A percentile compares a stretch with the other conserved stretches of the same genome.
Conservation (phyloP, 2,329 filamentous ascomycete species). For the Fusarium oligoseptatum region DNA sequence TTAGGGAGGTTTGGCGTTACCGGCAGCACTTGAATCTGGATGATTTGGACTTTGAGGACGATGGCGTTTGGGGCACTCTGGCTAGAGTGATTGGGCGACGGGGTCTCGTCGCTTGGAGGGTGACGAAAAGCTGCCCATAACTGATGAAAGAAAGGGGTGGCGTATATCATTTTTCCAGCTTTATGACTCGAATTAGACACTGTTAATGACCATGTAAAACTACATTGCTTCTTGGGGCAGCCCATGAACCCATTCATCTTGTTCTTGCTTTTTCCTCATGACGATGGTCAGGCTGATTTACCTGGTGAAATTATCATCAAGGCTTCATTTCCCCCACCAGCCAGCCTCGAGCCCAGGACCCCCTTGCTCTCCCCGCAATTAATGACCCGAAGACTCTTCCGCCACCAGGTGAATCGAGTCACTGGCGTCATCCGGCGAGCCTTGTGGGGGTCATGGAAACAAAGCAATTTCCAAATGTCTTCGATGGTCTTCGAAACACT, state of each 20-base stretch:
- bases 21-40: constrained; percentile 80
- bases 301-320: neutral
- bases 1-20: constrained; percentile 79
- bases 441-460: constrained; percentile 14
- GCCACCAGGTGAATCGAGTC: constrained; percentile 5
- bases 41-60: constrained; percentile 83
- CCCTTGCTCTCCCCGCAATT: constrained; percentile 25
- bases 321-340: constrained; percentile 21
- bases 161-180: constrained; percentile 16
- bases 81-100: constrained; percentile 74
- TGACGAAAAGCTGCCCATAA: constrained; percentile 70
- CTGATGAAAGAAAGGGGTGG: constrained; percentile 31
- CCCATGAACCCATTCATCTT: constrained; percentile 16
- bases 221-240: constrained; percentile 20
- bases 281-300: constrained; percentile 1
- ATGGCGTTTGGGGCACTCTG: constrained; percentile 80
- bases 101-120: constrained; percentile 72
- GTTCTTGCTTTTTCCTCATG: constrained; percentile 2
- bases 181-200: constrained; percentile 33
- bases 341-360: constrained; percentile 4
- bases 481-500: neutral
- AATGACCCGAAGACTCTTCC: constrained; percentile 17
- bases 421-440: constrained; percentile 22
- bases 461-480: constrained; percentile 2
- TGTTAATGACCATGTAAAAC: constrained; percentile 34